A percentile compares a stretch with the other conserved stretches of the same genome.
phyloP scores from a whole-genome alignment of 1,139 yeast genomes.

The Debaryomyces singareniensis region DNA sequence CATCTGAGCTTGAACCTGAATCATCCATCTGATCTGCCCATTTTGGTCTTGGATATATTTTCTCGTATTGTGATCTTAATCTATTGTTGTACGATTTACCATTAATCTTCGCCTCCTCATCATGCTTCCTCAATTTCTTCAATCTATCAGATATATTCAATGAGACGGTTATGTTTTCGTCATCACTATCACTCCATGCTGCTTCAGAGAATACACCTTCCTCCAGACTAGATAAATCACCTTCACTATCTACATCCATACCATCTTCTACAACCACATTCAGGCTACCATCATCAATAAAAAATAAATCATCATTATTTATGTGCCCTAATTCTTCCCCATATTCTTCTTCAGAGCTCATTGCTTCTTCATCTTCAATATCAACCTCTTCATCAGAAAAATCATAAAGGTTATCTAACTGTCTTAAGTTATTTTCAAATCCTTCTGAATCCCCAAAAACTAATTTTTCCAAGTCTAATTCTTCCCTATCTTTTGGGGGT shows the following conservation, averaged over 20 bases:
- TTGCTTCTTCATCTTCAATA: slow-evolving; percentile 12
- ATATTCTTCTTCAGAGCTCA: slow-evolving; percentile 9
- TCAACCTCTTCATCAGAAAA: slow-evolving; percentile 39
- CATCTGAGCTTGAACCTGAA: slow-evolving; percentile 29
- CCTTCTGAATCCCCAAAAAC: slow-evolving; percentile 89
- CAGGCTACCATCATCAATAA: slow-evolving; percentile 50
- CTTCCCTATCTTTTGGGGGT: slow-evolving; percentile 81
- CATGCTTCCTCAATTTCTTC: slow-evolving; percentile 64
- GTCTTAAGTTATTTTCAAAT: slow-evolving; percentile 61
- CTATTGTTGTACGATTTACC: slow-evolving; percentile 70
- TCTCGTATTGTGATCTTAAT: slow-evolving; percentile 77
- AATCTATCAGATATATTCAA: slow-evolving; percentile 53
- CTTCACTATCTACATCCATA: slow-evolving; percentile 26
- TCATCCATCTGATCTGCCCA: slow-evolving; percentile 60
- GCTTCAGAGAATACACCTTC: slow-evolving; percentile 27
- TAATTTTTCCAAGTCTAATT: slow-evolving; percentile 65
- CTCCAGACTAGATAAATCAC: slow-evolving; percentile 20
- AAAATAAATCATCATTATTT: slow-evolving; percentile 59
- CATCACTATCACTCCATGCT: slow-evolving; percentile 94
- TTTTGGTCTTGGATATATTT: slow-evolving; percentile 78
- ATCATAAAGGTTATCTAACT: slow-evolving; percentile 50
- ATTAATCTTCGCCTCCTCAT: slow-evolving; percentile 49
- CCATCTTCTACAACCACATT: slow-evolving; percentile 27
- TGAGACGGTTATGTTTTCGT: slow-evolving; percentile 64
- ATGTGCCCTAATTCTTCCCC: slow-evolving; percentile 29